Conservation (phyloP, 441 rosid species). For the Isatis lusitanica region DNA sequence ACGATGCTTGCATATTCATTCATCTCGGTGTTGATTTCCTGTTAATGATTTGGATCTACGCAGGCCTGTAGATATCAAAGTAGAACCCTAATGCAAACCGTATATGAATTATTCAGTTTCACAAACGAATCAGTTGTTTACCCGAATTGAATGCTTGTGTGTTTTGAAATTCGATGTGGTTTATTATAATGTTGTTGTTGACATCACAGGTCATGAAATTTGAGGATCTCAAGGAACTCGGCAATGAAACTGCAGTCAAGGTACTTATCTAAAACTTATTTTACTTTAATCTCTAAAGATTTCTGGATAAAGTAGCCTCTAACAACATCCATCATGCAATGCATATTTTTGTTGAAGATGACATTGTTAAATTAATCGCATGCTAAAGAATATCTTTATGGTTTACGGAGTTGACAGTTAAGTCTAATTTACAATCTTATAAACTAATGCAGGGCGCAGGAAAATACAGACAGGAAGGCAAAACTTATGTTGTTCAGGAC, state of each 20-base stretch:
- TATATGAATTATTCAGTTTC: background rate
- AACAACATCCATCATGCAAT: background rate
- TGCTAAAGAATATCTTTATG: background rate
- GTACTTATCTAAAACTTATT: constrained; percentile 39
- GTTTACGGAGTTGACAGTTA: background rate
- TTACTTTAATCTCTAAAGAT: background rate
- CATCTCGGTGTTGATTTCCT: background rate
- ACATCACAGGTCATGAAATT: constrained; percentile 87
- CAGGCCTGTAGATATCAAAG: background rate
- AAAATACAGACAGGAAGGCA: constrained; percentile 92
- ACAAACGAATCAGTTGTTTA: background rate
- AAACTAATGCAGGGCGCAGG: constrained; percentile 71
- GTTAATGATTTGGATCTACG: background rate
- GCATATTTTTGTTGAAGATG: background rate
- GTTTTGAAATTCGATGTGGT: background rate
- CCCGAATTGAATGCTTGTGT: constrained; percentile 14
- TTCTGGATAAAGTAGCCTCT: background rate
- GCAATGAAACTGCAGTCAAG: constrained; percentile 88
- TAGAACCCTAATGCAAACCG: background rate
- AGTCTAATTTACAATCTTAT: background rate
- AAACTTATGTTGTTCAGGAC: constrained; percentile 90
- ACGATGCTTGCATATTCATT: background rate
- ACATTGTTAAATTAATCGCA: background rate
- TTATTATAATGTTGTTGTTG: constrained; percentile 18
- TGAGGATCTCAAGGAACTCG: constrained; percentile 91